phyloP scores from a whole-genome alignment of 1,139 yeast species.

The Debaryomyces psychrophilus region DNA sequence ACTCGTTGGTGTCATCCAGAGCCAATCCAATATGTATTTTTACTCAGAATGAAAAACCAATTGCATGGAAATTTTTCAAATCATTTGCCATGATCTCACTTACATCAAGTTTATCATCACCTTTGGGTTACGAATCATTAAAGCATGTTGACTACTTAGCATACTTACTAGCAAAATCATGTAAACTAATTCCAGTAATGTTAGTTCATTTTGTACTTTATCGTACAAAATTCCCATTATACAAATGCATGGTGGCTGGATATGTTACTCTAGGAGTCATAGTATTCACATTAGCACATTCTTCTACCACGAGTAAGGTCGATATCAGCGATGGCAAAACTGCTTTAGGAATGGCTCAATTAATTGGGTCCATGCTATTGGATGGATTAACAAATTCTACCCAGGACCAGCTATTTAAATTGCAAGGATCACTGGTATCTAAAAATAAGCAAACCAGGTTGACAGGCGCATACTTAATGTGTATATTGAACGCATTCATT shows the following conservation, averaged over 20 bases:
- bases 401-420: constrained; percentile 79
- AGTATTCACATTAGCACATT: constrained; percentile 63
- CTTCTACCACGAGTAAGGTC: constrained; percentile 19
- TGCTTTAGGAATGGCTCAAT: constrained; percentile 59
- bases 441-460: constrained; percentile 19
- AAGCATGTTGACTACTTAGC: constrained; percentile 86
- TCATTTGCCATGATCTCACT: constrained; percentile 66
- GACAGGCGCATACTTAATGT: constrained; percentile 84
- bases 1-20: constrained; percentile 45
- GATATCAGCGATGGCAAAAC: constrained; percentile 45
- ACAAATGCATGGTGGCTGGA: constrained; percentile 77
- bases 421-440: constrained; percentile 17
- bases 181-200: constrained; percentile 93
- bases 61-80: constrained; percentile 28
- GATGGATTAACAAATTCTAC: constrained; percentile 95
- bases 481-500: constrained; percentile 69
- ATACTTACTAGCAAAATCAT: constrained; percentile 84
- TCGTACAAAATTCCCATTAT: constrained; percentile 68
- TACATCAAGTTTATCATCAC: constrained; percentile 81
- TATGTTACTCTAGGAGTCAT: constrained; percentile 82
- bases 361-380: constrained; percentile 66
- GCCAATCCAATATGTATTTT: constrained; percentile 35
- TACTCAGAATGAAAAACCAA: constrained; percentile 27
- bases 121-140: constrained; percentile 74
- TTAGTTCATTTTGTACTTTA: constrained; percentile 76